Evolutionary conservation across 2,329 filamentous ascomycete genomes (phyloP), one percentile per base, ranked within the genome.

Genomic region (Helotiales sp.): DNA sequence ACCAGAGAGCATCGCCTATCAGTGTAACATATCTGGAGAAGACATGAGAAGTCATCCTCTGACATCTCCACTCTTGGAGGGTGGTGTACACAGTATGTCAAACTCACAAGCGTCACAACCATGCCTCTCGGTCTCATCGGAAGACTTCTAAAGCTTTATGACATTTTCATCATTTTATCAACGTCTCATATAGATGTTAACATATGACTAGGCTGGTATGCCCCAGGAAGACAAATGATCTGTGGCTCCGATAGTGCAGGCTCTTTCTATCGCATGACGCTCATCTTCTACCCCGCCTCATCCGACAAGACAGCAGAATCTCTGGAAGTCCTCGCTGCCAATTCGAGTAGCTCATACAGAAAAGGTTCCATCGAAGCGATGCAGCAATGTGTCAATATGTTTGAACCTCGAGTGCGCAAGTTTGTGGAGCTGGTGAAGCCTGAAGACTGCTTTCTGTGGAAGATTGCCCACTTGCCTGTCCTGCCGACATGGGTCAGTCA

Each of bases 371-470:
- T 47, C 8, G 1, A 13, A 7, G 19, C 42, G 5, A 33, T 54
- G 10, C 40, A 30, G 5, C 22, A 54, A 2, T 17, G 12, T 2
- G 22, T 54, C 8, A 54, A 29, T 1, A 34, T 36, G 9, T 54
- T 54, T 7, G 52, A 54, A 22, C 52, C 42, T 13, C 42, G 52
- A 8, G 52, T 54, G 12, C 30, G 31, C 2, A 54, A 54, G n/a
- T 25, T 48, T 1, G 31, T 17, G 15, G 42, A 47, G 19, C 25
- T 54, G 3, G 42, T 48, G 1, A 29, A 54, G 17, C 42, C 42
- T 13, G 52, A 54, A 19, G 30, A 54, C 38, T 54, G 52, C n/a
- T 54, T 54, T 17, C 42, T 54, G 8, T 54, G 52, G 52, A 54
- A 54, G 24, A 54, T 54, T 2, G 42, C 52, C 3, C 31, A 54